Evolutionary conservation across 1,139 yeast species (phyloP).

Genomic region (Magnusiomyces paraingens): DNA sequence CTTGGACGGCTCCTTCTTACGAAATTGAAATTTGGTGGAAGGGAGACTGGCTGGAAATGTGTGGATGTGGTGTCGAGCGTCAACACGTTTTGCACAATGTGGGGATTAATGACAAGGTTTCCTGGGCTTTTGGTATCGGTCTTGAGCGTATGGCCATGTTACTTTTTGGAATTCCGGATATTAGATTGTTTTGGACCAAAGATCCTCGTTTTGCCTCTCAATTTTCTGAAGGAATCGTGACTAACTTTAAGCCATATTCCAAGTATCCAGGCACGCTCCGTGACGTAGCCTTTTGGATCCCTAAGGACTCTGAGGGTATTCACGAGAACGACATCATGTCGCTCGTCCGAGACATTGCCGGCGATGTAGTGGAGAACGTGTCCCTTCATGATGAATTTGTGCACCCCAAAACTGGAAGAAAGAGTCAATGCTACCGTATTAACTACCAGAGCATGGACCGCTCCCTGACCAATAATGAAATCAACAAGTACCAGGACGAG

Average conservation of each 20-base stretch:
- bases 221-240: constrained; percentile 57
- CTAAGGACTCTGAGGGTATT: constrained; percentile 36
- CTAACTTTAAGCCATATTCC: constrained; percentile 80
- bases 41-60: constrained; percentile 95
- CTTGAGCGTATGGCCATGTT: constrained; percentile 94
- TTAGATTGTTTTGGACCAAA: constrained; percentile 82
- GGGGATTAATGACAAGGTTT: constrained; percentile 56
- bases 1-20: constrained; percentile 99
- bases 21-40: constrained; percentile 99
- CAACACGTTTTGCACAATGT: constrained; percentile 71
- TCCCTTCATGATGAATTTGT: constrained; percentile 69
- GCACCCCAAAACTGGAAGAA: constrained; percentile 74
- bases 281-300: constrained; percentile 91
- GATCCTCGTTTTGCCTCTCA: constrained; percentile 76
- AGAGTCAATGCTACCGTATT: constrained; percentile 80
- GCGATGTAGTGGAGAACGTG: constrained; percentile 86
- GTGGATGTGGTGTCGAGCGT: constrained; percentile 91
- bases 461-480: constrained; percentile 73
- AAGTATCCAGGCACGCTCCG: constrained; percentile 82
- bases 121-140: constrained; percentile 99
- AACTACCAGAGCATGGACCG: constrained; percentile 96
- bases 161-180: constrained; percentile 90
- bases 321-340: constrained; percentile 95
- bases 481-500: constrained; percentile 59
- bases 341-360: constrained; percentile 71